Evolutionary conservation across 2,329 filamentous ascomycete genomes (phyloP).

Genomic region (Hypomyces perniciosus): DNA sequence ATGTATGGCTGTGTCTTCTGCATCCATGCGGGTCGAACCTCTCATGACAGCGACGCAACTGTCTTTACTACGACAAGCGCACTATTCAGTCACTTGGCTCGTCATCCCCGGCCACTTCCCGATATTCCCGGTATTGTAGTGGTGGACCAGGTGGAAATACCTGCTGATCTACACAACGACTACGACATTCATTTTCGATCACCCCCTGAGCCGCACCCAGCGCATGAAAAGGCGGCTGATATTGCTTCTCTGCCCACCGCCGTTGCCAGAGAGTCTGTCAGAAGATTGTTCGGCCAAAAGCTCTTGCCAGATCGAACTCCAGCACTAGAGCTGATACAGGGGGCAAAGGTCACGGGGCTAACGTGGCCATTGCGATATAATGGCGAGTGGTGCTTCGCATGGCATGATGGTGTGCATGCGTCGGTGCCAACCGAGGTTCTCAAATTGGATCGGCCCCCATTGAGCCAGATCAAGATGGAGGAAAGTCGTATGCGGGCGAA

Average conservation of each 20-base stretch:
- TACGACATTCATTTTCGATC: conserved; percentile 47
- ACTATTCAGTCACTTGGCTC: conserved; percentile 47
- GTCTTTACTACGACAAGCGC: conserved; percentile 50
- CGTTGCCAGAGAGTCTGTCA: conserved; percentile 41
- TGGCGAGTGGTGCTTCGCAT: conserved; percentile 53
- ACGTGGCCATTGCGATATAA: conserved; percentile 45
- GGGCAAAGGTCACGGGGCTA: conserved; percentile 45
- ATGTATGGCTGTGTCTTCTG: conserved; percentile 52
- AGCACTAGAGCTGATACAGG: conserved; percentile 41
- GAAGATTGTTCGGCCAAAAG: conserved; percentile 41
- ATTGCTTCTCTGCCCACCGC: conserved; percentile 39
- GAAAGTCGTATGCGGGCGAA: conserved; percentile 43
- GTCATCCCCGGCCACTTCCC: conserved; percentile 49
- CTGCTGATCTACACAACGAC: conserved; percentile 38
- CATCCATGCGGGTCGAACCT: conserved; percentile 41
- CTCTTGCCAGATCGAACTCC: conserved; percentile 39
- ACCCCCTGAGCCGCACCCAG: conserved; percentile 35
- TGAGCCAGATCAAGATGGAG: conserved; percentile 40
- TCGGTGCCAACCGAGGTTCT: conserved; percentile 45
- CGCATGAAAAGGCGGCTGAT: conserved; percentile 35
- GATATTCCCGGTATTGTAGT: conserved; percentile 42
- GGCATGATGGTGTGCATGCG: conserved; percentile 48
- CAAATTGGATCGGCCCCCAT: conserved; percentile 42
- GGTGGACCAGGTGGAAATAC: conserved; percentile 39
- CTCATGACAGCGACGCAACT: conserved; percentile 50